Base-by-base conservation (phyloP, 768 basidiomycete genomes). In the Neoboletus magnificus region DNA sequence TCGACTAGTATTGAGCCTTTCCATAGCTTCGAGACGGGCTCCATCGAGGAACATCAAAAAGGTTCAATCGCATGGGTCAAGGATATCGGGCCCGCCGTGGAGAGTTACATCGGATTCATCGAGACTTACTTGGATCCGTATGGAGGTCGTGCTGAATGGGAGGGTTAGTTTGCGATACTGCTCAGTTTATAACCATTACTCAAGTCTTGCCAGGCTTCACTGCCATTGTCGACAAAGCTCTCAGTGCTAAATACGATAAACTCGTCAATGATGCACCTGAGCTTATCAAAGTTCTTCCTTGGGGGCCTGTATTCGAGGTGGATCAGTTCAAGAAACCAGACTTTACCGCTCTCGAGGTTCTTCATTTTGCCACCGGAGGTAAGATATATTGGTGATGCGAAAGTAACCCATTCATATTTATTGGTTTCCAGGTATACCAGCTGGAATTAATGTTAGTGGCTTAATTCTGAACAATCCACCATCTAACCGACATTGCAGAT, bases 61-160 rank as follows among this genome's bases (percentile, higher is more conserved):
- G 92, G 81, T 0, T 91, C 89, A 0, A 80, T 73, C 29, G 76
- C 83, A 57, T 95, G 92, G 92, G 92, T 95, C 25, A 86, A 87
- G 71, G 92, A 95, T 66, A 73, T 90, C 22, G 88, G 91, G 0
- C 92, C 92, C 5, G 86, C 89, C 33, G 92, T 95, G 18, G 92
- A 94, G 71, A 88, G 84, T 30, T 93, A 93, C 69, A 85, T 93
- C 54, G 91, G 91, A 71, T 91, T 91, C 68, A 79, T 91, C 39
- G 89, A 91, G 77, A 91, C 87, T 1, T 91, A 91, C 57, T 86
- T 93, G 18, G 93, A 94, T 66, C 93, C 93, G 8, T 93, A 90
- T 56, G 93, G 92, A 35, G 87, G 82, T n/a, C 83, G 93, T 48
- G 93, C 93, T 0, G 93, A 94, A 69, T 94, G 92, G 92, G 91